These are phyloP conservation scores for Podospora bellae-mahoneyi DNA, from an alignment of 495 filamentous ascomycete species.

Conservation along the genomic window DNA sequence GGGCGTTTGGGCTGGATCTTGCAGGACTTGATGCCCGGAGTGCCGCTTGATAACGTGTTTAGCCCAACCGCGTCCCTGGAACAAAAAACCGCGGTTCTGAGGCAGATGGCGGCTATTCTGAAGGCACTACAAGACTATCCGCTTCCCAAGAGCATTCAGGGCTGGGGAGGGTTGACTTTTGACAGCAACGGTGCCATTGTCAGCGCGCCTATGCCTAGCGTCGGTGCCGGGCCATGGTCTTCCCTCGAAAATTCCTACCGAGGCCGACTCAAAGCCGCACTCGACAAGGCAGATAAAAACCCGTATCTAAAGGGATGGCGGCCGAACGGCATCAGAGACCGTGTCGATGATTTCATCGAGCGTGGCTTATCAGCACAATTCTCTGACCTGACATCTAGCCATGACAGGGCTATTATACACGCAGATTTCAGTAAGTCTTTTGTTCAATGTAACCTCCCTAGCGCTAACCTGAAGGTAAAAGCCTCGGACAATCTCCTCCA, in stretches of 20 bases:
- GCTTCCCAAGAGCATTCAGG: constrained; percentile 29
- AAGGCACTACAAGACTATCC: constrained; percentile 30
- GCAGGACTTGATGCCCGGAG: constrained; percentile 23
- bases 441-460: neutral
- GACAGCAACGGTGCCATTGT: constrained; percentile 26
- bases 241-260: constrained; percentile 26
- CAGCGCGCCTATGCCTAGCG: constrained; percentile 31
- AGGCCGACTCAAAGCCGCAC: constrained; percentile 25
- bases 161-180: constrained; percentile 31
- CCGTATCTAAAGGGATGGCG: constrained; percentile 29
- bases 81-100: constrained; percentile 12
- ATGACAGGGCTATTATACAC: constrained; percentile 27
- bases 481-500: constrained; percentile 27
- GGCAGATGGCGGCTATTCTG: constrained; percentile 22
- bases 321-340: constrained; percentile 27
- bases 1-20: constrained; percentile 30
- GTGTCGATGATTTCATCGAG: constrained; percentile 28
- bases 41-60: constrained; percentile 9
- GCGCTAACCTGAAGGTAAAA: constrained; percentile 7
- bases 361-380: constrained; percentile 29
- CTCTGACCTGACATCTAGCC: constrained; percentile 22
- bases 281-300: constrained; percentile 26
- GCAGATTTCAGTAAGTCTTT: constrained; percentile 28
- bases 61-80: constrained; percentile 10
- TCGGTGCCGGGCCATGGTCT: constrained; percentile 26